Evolutionary conservation across 129 eudicot species (phyloP), one percentile per base, ranked within the genome.

Genomic region (Cynara cardunculus): DNA sequence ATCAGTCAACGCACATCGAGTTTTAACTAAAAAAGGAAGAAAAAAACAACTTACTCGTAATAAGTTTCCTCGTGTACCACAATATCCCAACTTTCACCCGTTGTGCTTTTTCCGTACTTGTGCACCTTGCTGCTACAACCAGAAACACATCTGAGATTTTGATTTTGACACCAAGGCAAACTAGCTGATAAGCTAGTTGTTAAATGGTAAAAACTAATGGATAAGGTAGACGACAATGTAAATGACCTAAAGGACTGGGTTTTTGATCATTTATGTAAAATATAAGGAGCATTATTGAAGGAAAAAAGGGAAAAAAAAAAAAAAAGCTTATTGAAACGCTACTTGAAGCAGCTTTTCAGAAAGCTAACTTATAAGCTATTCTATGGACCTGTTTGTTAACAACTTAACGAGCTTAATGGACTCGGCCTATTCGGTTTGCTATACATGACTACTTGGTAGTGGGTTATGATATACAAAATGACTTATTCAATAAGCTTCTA

Each of bases 31-130:
- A 66, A 12, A 28, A 39, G n/a, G 25, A 0, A 41, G n/a, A n/a
- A 5, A 62, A 73, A 53, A 37, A 34, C 3, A 35, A 76, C 97
- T 90, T 84, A 92, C 98, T 90, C 96, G 21, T 94, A 94, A 74
- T 89, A 90, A 61, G 98, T 94, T 84, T 87, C 97, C 85, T 92
- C 97, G 4, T 94, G 94, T 61, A 92, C 98, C 26, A 94, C 89
- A 21, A 92, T 90, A 74, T 83, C 98, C 98, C 98, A 94, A 83
- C 96, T 92, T 83, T 94, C 98, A 28, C 97, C 98, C 0, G 97
- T 91, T 21, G 98, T 94, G 82, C 98, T 94, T 44, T 92, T 94
- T 4, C 98, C 98, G 2, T 91, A 94, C 82, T 94, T 94, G 92
- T 94, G 97, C 82, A 94, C 98, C 87, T 94, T 94, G 73, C 98